Conservation (phyloP, 1,139 yeast genomes). For the Candida albicans region DNA sequence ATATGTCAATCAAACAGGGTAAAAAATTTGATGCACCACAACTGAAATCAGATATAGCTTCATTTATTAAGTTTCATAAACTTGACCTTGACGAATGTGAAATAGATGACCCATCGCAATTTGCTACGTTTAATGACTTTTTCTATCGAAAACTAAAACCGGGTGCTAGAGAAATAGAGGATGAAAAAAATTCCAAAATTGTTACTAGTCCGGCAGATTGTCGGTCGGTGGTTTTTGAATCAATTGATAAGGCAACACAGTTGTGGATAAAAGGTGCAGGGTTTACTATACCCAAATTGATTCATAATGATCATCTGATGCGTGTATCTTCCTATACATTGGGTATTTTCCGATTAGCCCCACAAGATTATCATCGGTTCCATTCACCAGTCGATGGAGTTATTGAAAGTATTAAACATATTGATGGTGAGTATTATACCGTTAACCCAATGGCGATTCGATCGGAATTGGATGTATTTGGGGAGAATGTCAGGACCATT, state of each 20-base stretch:
- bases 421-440: constrained; percentile 90
- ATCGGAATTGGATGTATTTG: constrained; percentile 85
- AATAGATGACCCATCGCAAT: constrained; percentile 48
- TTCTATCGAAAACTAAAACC: constrained; percentile 78
- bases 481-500: constrained; percentile 81
- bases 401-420: constrained; percentile 62
- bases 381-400: constrained; percentile 83
- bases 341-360: constrained; percentile 86
- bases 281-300: constrained; percentile 67
- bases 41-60: constrained; percentile 65
- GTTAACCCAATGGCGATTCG: constrained; percentile 97
- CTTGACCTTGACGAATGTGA: constrained; percentile 71
- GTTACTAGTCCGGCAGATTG: constrained; percentile 88
- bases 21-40: constrained; percentile 70
- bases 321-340: constrained; percentile 52
- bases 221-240: constrained; percentile 70
- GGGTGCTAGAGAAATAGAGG: constrained; percentile 70
- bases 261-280: constrained; percentile 90
- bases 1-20: constrained; percentile 80
- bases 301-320: constrained; percentile 56
- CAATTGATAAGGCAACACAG: constrained; percentile 63
- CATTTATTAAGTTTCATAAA: constrained; percentile 80
- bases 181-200: constrained; percentile 44
- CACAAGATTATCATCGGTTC: constrained; percentile 95
- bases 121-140: constrained; percentile 80